These are phyloP conservation scores for Cercospora sp. DNA, from an alignment of 2,329 filamentous ascomycete genomes.

Conservation along the genomic window DNA sequence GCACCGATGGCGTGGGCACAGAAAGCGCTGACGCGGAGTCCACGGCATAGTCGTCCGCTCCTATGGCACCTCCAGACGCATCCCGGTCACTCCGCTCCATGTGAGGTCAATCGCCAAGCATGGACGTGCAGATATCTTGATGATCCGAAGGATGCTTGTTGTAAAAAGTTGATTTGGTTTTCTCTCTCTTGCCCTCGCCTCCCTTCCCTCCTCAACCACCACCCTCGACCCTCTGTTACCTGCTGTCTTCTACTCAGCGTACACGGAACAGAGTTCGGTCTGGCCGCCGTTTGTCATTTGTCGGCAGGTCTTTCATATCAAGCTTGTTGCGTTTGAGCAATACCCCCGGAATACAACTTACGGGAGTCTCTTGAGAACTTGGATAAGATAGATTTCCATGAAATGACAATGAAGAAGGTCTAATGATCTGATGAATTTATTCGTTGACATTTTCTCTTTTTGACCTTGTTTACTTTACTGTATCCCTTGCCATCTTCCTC, in stretches of 20 bases:
- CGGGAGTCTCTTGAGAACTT: background rate
- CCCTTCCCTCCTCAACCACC: background rate
- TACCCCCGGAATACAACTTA: background rate
- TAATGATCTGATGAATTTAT: background rate
- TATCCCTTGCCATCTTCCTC: too few species aligned
- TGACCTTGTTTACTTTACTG: too few species aligned
- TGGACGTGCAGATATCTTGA: background rate
- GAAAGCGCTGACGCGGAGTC: constrained; percentile 1
- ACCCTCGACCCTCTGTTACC: background rate
- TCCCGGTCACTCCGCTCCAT: background rate
- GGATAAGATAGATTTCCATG: too few species aligned
- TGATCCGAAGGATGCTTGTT: background rate
- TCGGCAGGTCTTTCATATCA: background rate
- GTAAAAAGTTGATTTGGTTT: background rate
- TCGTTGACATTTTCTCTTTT: too few species aligned
- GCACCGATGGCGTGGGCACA: constrained; percentile 38
- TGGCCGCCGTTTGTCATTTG: background rate
- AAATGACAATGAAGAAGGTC: background rate
- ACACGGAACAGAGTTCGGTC: background rate
- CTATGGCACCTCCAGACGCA: background rate
- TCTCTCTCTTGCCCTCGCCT: background rate
- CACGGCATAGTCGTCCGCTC: background rate
- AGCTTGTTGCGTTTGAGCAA: background rate
- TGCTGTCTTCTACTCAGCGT: background rate
- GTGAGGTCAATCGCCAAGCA: constrained; percentile 4